Base-by-base conservation (phyloP, 139 green algal genomes). In the Chlorella sorokiniana region DNA sequence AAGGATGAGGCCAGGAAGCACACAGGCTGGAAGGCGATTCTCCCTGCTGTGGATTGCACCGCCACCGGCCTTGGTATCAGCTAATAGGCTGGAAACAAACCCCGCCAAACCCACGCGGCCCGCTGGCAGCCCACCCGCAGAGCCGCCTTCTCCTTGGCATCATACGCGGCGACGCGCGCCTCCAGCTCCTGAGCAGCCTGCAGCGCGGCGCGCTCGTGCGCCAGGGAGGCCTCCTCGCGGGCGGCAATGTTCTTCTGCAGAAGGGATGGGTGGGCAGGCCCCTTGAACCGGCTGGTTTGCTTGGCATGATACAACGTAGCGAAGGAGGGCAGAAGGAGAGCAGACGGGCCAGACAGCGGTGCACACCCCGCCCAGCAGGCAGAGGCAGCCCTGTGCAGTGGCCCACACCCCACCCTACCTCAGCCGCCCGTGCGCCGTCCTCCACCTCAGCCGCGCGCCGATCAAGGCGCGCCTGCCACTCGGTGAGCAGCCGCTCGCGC, bases 381-480 rank as follows among this genome's bases (percentile, higher is more conserved):
- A n/a, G n/a, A n/a, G n/a, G n/a, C n/a, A n/a, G 48, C 48, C 48
- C 6, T 65, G 6, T 6, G 23, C 10, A n/a, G 6, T 33, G 29
- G 56, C 18, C 25, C 44, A 11, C 72, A 52, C 23, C 41, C 42
- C 44, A 18, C 20, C 76, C 4, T 31, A 76, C 78, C 78, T 83
- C 76, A 54, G 52, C 64, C 4, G 69, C 64, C 18, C 83, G 79
- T 54, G 82, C 61, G 68, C 70, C 37, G 27, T 89, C 59, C 72
- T 87, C 78, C 31, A 86, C 48, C 61, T 89, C 77, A 9, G 61
- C 73, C n/a, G 65, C 41, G 77, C 76, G 48, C n/a, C 65, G 59
- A 22, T 84, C 82, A 44, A 91, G 77, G 38, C 82, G 73, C 29
- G 76, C 86, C 70, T 91, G 81, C 81, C 81, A 87, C 78, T 89